Conservation (phyloP, 208 protist species). For the Tetramitus jugosus region DNA sequence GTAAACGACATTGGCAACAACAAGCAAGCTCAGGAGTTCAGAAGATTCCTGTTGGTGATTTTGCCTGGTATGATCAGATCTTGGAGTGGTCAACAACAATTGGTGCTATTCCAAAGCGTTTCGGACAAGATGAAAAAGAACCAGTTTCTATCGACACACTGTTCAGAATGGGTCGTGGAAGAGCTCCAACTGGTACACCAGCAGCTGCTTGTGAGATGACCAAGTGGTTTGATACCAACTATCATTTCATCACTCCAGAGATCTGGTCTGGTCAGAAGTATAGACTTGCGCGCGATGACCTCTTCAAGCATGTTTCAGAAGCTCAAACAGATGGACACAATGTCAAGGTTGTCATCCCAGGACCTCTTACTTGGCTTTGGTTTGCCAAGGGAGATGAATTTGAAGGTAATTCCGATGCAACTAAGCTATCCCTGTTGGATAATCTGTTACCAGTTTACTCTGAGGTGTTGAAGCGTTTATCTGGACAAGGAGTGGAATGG, state of each 20-base stretch:
- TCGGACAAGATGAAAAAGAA: slow-evolving; percentile 37
- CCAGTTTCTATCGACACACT: slow-evolving; percentile 51
- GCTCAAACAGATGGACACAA: slow-evolving; percentile 38
- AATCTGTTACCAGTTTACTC: slow-evolving; percentile 55
- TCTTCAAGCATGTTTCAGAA: slow-evolving; percentile 45
- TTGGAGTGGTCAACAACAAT: slow-evolving; percentile 58
- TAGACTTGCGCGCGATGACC: slow-evolving; percentile 18
- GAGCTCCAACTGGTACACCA: slow-evolving; percentile 33
- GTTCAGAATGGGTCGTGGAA: slow-evolving; percentile 71
- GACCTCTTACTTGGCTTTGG: slow-evolving; percentile 62
- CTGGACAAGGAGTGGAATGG: slow-evolving; percentile 47
- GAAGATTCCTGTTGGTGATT: slow-evolving; percentile 58
- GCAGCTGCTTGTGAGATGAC: slow-evolving; percentile 66
- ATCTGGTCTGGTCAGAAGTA: slow-evolving; percentile 45
- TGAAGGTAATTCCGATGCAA: slow-evolving; percentile 36
- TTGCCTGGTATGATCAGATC: slow-evolving; percentile 66
- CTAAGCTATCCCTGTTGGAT: slow-evolving; percentile 43
- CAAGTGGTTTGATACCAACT: slow-evolving; percentile 86
- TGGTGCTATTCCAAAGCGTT: slow-evolving; percentile 52
- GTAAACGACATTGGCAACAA: slow-evolving; percentile 19
- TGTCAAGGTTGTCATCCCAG: slow-evolving; percentile 61
- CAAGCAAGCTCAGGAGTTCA: slow-evolving; percentile 45
- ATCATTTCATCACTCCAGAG: slow-evolving; percentile 81
- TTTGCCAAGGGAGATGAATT: slow-evolving; percentile 55
- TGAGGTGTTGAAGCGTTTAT: slow-evolving; percentile 51